Percentiles rank a stretch among this genome's conserved stretches.
phyloP scores from a whole-genome alignment of 2,329 filamentous ascomycete species.

The Ophiosphaerella narmari region DNA sequence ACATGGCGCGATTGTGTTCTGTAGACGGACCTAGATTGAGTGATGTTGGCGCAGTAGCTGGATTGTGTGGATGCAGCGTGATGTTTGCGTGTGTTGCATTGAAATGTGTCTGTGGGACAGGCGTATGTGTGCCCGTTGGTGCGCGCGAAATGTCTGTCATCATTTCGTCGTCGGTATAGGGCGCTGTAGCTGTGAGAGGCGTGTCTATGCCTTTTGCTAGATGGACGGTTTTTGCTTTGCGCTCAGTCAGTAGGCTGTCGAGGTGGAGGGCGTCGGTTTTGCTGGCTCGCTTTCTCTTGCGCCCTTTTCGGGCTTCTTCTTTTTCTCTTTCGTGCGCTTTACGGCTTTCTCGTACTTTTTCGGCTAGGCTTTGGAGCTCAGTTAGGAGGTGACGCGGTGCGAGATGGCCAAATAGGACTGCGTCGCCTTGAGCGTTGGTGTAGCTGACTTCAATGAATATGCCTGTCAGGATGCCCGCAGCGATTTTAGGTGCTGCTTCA shows the following conservation, averaged over 20 bases:
- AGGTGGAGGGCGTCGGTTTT: slow-evolving; percentile 34
- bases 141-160: slow-evolving; percentile 31
- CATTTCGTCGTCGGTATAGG: slow-evolving; percentile 30
- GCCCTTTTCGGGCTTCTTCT: slow-evolving; percentile 49
- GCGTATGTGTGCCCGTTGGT: slow-evolving; percentile 17
- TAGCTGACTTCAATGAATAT: slow-evolving; percentile 98
- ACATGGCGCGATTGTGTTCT: slow-evolving; percentile 34
- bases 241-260: slow-evolving; percentile 11
- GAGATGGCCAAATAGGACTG: slow-evolving; percentile 84
- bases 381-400: slow-evolving; percentile 80
- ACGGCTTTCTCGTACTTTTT: slow-evolving; percentile 64
- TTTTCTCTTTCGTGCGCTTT: slow-evolving; percentile 40
- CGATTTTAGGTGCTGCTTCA: slow-evolving; percentile 85
- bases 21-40: slow-evolving; percentile 29
- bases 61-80: not conserved
- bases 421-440: slow-evolving; percentile 76
- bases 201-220: slow-evolving; percentile 17
- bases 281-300: slow-evolving; percentile 67
- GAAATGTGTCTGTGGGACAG: slow-evolving; percentile 20
- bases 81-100: slow-evolving; percentile 4
- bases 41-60: slow-evolving; percentile 29
- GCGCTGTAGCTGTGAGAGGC: slow-evolving; percentile 9
- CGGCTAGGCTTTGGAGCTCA: slow-evolving; percentile 74
- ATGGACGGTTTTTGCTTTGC: slow-evolving; percentile 21
- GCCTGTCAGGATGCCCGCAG: slow-evolving; percentile 69